Evolutionary conservation across 805 yeast genomes (phyloP), one percentile per base, ranked within the genome.

Genomic region (Pichia gijzeniarum): DNA sequence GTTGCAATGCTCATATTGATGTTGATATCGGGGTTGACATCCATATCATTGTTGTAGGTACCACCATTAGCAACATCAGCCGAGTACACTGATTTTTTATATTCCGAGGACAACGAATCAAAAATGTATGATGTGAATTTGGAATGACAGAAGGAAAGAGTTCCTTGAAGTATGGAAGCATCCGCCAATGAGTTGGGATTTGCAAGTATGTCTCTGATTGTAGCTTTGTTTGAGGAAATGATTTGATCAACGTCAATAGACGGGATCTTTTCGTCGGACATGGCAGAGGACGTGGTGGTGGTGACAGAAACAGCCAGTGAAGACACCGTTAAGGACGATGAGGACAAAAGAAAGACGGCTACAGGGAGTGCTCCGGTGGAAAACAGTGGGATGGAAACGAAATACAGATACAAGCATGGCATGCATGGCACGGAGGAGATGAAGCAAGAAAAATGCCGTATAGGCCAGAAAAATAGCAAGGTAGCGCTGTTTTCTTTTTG

Each of bases 111-210:
- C 50, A 76, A 66, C 5, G 62, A 61, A 28, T 62, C 62, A 33
- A 72, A 38, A 14, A 79, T 71, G 65, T 75, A 68, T 2, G 61
- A 51, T 2, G 64, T 61, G 44, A 75, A 69, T 47, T 70, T 74
- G 3, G 76, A 68, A 46, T 78, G 79, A 16, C 72, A 64, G 45
- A 74, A 68, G 42, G 69, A 69, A 48, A 74, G 62, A 28, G 74
- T 65, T 2, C 84, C 84, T 21, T 72, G 55, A 28, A 76, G 57
- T 12, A 74, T 52, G 2, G 79, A 65, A 19, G 53, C 58, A 41
- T 71, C 74, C 38, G 72, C 73, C 5, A 19, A 21, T 4, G 55
- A 37, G 41, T 53, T 57, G n/a, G 50, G 41, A 41, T 52, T 57
- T 28, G 64, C 54, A 14, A 64, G 40, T 14, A 61, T 50, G 34